Conservation (phyloP, 1,284 basidiomycete genomes). For the Ustilago crameri region DNA sequence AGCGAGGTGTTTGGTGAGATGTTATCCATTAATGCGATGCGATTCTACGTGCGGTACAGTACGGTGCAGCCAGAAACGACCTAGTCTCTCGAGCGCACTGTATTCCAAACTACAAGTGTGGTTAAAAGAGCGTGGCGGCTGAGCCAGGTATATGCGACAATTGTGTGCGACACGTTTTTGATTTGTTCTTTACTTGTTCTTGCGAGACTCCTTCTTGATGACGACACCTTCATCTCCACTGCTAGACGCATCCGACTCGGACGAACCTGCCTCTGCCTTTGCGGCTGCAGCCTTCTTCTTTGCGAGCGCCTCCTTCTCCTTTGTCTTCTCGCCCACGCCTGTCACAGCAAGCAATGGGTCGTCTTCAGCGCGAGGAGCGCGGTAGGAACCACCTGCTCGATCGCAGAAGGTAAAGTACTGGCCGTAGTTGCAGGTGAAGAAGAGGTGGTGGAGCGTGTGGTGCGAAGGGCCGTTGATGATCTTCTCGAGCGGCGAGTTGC, state of each 20-base stretch:
- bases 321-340: slow-evolving; percentile 1
- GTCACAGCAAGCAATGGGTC: slow-evolving; percentile 79
- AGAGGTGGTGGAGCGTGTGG: slow-evolving; percentile 94
- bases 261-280: slow-evolving; percentile 2
- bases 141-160: slow-evolving; percentile 11
- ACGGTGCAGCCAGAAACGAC: no score
- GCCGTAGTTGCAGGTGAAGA: slow-evolving; percentile 96
- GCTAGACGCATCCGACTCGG: slow-evolving; percentile 30
- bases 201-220: slow-evolving; percentile 36
- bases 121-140: neutral
- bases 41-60: no score
- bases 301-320: slow-evolving; percentile 26
- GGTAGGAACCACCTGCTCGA: slow-evolving; percentile 83
- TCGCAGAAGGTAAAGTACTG: slow-evolving; percentile 97
- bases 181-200: slow-evolving; percentile 34
- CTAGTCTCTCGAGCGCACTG: no score
- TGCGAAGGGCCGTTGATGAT: slow-evolving; percentile 97
- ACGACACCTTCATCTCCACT: slow-evolving; percentile 43
- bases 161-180: neutral
- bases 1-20: no score
- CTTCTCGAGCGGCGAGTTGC: slow-evolving; percentile 86
- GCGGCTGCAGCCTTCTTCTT: slow-evolving; percentile 16
- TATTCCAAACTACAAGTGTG: neutral
- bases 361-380: slow-evolving; percentile 82
- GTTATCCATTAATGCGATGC: neutral